A percentile compares a stretch with the other conserved stretches of the same genome.
phyloP scores from a whole-genome alignment of 1,284 basidiomycete genomes.

The Ustilago crameri region DNA sequence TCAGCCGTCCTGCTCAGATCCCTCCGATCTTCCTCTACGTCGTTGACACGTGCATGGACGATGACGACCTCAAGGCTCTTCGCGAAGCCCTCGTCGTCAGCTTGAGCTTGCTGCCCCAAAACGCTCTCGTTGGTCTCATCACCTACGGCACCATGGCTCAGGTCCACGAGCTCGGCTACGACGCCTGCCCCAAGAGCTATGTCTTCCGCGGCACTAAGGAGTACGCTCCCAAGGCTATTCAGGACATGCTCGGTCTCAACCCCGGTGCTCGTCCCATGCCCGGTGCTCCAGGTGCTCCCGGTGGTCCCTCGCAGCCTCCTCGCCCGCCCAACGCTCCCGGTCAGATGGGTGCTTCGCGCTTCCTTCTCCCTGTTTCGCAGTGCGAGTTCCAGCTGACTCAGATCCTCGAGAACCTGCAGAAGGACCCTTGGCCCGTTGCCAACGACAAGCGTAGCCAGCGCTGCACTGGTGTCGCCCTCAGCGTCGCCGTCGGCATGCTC shows the following conservation, averaged over 20 bases:
- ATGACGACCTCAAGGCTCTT: conserved; percentile 93
- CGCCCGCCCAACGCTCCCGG: conserved; percentile 75
- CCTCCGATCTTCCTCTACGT: conserved; percentile 97
- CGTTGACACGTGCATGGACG: conserved; percentile 95
- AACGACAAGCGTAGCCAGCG: conserved; percentile 94
- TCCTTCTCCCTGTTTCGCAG: conserved; percentile 91
- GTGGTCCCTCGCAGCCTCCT: conserved; percentile 71
- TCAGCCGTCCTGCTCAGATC: conserved; percentile 87
- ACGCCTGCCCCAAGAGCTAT: conserved; percentile 95
- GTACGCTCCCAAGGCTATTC: conserved; percentile 94
- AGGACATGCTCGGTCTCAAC: conserved; percentile 94
- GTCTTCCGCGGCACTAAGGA: conserved; percentile 99
- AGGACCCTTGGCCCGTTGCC: conserved; percentile 97
- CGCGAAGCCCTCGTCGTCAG: conserved; percentile 92
- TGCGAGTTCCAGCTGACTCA: conserved; percentile 96
- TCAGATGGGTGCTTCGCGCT: conserved; percentile 85
- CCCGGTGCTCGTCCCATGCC: conserved; percentile 71
- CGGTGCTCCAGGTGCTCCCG: conserved; percentile 68
- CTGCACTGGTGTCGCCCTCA: conserved; percentile 93
- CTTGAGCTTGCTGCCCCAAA: conserved; percentile 89
- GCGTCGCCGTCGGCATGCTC: conserved; percentile 92
- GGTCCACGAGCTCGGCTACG: conserved; percentile 98
- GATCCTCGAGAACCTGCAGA: conserved; percentile 86
- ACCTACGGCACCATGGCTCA: conserved; percentile 98
- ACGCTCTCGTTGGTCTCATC: conserved; percentile 92